Evolutionary conservation across 441 rosid species (phyloP), one percentile per base, ranked within the genome.

Genomic region (Capsella rubella): DNA sequence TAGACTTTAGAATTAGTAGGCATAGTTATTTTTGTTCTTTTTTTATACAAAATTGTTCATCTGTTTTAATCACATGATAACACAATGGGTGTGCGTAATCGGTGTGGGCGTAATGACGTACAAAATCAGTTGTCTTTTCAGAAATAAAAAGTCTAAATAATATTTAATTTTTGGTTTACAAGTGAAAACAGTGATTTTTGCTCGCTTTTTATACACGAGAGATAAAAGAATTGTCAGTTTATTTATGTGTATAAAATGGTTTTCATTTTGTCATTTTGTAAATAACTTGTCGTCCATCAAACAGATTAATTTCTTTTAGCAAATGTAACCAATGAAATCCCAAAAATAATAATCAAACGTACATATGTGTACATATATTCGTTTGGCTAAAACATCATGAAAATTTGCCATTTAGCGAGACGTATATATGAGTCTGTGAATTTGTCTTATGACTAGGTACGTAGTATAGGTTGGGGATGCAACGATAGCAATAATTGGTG

Each of bases 401-500:
- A 76, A 75, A 29, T 55, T 64, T 64, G 71, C 71, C 66, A 46
- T 70, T 49, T 64, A 49, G 75, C 32, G 53, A 69, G 61, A 50
- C 46, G 54, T 69, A 69, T 18, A 76, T 39, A 61, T 11, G 51
- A 61, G 66, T 67, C 40, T 61, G 43, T 55, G 79, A 25, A 67
- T 27, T 29, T 76, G 65, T 55, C 60, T 69, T 47, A 71, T 29
- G 67, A 57, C 67, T 71, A 76, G 72, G 76, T 21, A 21, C 25
- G 25, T 57, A 71, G 67, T 52, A 57, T 62, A 71, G 80, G 61
- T 49, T 70, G 76, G 63, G 71, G 72, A 76, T 76, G 79, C 65
- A 62, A 63, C 60, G 63, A 34, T 11, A 39, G 67, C 39, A 76
- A 70, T 70, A 71, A 71, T 76, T 64, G 76, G 64, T 72, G 76